These are phyloP conservation scores for Bryoerythrophyllum caledonicum DNA, from an alignment of 225 moss, liverwort and hornwort species.

Conservation along the genomic window DNA sequence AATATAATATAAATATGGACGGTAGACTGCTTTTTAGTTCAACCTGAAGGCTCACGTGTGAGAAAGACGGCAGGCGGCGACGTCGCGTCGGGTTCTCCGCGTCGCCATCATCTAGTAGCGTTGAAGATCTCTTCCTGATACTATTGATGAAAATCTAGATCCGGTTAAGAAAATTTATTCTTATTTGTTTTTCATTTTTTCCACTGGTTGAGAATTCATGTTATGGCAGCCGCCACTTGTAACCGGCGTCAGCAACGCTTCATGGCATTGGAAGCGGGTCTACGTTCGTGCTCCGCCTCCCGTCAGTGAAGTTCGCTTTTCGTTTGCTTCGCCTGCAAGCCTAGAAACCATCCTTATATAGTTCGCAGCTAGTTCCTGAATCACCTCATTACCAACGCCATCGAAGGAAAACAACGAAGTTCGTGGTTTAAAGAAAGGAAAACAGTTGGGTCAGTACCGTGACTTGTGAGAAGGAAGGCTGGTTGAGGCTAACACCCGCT, in stretches of 20 bases:
- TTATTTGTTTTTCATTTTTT: too few species aligned
- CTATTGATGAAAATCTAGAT: not conserved
- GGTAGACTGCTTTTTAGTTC: not conserved
- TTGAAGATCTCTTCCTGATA: not conserved
- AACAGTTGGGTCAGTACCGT: not conserved
- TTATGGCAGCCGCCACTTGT: constrained; percentile 32
- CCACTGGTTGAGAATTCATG: not conserved
- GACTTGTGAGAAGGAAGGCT: not conserved
- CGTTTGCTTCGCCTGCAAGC: constrained; percentile 29
- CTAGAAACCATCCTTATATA: constrained; percentile 8
- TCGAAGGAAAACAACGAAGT: not conserved
- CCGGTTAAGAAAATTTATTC: too few species aligned
- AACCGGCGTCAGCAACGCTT: not conserved
- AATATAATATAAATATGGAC: not conserved
- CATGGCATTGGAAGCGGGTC: not conserved
- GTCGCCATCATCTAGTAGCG: not conserved
- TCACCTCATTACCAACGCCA: not conserved
- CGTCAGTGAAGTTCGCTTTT: not conserved
- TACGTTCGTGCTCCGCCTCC: constrained; percentile 26
- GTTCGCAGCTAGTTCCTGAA: not conserved
- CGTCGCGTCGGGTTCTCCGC: constrained; percentile 2
- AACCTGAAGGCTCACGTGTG: constrained; percentile 19
- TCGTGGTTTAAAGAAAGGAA: not conserved
- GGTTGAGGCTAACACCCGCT: too few species aligned
- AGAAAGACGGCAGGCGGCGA: constrained; percentile 8